Base-by-base conservation (phyloP, 805 yeast genomes). In the Metschnikowia chrysomelidarum region DNA sequence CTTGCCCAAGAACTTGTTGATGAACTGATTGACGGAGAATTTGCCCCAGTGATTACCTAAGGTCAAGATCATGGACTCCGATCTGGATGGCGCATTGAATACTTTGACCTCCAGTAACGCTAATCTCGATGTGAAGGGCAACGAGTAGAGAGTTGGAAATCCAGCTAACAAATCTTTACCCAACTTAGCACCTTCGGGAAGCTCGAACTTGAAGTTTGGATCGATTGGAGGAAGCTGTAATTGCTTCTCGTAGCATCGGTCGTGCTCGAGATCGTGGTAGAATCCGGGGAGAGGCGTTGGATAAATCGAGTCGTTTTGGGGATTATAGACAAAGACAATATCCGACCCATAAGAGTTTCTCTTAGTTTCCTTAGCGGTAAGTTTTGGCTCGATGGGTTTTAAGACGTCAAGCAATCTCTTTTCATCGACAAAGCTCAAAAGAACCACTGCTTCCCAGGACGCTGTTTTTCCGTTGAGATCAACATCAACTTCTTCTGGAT, bases 361-460 rank as follows among this genome's bases (percentile, higher is more conserved):
- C 31, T 53, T 51, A 36, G 67, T 68, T 55, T 93, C 98, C 32
- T 78, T 91, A 0, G 82, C 75, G 1, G 80, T 66, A 38, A 93
- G 64, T 41, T 70, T 72, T 1, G 64, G 52, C 38, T 86, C 84
- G 26, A 71, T 60, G 2, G 95, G 86, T 30, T 62, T 67, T 75
- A 93, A 75, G 1, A 91, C 91, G 3, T 71, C 78, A 20, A 82
- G 64, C 38, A 93, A 71, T 41, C 93, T 73, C 19, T 75, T 61
- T 52, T 84, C 87, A 47, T 93, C 97, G 29, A 93, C 97, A 69
- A 93, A 93, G 4, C 94, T 81, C 40, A 93, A 74, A 51, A 87
- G 74, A 5, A 93, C 96, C 37, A 93, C 96, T 8, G 97, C 97
- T 64, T 93, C 98, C 98, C 98, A 93, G 32, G 87, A 82, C 2